Percentiles rank a stretch among this genome's conserved stretches.
phyloP scores from a whole-genome alignment of 805 yeast species.

The Aciculoconidium aculeatum region DNA sequence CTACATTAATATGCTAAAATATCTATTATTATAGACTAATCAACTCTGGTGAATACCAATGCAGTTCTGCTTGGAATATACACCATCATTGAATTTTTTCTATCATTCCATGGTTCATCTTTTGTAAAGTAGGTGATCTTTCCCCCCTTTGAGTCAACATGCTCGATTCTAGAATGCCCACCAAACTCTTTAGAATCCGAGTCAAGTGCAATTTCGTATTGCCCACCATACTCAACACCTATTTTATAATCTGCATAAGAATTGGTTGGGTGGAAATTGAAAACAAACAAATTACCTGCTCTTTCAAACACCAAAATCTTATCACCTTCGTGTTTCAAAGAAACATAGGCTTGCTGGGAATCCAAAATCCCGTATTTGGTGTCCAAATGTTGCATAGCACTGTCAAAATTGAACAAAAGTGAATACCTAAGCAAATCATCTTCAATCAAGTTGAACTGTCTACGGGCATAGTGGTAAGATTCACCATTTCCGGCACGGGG shows the following conservation, averaged over 20 bases:
- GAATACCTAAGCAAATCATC: slow-evolving; percentile 79
- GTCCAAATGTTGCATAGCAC: slow-evolving; percentile 77
- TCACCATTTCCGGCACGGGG: slow-evolving; percentile 86
- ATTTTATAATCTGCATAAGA: slow-evolving; percentile 83
- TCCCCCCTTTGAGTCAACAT: slow-evolving; percentile 35
- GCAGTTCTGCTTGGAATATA: slow-evolving; percentile 71
- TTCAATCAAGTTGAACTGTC: slow-evolving; percentile 84
- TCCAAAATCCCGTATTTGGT: slow-evolving; percentile 64
- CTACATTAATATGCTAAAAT: too few species aligned
- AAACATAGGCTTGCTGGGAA: slow-evolving; percentile 69
- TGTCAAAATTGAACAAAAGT: slow-evolving; percentile 74
- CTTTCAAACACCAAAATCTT: slow-evolving; percentile 87
- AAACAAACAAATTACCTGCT: slow-evolving; percentile 75
- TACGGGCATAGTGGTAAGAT: slow-evolving; percentile 88
- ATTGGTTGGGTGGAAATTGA: slow-evolving; percentile 84
- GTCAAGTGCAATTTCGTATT: slow-evolving; percentile 67
- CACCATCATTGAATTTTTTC: slow-evolving; percentile 72
- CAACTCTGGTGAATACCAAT: too few species aligned
- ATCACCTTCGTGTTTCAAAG: slow-evolving; percentile 83
- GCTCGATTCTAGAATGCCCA: slow-evolving; percentile 66
- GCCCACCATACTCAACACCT: slow-evolving; percentile 81
- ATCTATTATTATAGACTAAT: too few species aligned
- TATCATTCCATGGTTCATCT: slow-evolving; percentile 72
- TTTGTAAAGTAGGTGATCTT: slow-evolving; percentile 59
- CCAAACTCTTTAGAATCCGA: slow-evolving; percentile 70